phyloP scores from a whole-genome alignment of 805 yeast species.

The Kurtzmaniella cleridarum region DNA sequence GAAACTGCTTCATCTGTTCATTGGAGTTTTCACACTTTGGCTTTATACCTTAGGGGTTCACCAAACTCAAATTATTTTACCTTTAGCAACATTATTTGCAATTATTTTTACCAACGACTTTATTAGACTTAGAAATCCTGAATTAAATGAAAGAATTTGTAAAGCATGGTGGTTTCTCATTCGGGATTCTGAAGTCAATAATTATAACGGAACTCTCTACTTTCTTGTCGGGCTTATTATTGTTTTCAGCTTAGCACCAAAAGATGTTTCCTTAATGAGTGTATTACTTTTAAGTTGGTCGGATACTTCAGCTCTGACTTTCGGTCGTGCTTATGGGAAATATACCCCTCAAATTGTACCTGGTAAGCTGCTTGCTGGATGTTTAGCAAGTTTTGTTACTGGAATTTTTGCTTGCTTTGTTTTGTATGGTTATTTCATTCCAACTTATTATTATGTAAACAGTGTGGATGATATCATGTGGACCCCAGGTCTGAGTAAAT shows the following conservation, averaged over 20 bases:
- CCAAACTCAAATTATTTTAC: constrained; percentile 52
- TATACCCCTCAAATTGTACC: constrained; percentile 13
- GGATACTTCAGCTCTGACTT: constrained; percentile 6
- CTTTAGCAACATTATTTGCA: constrained; percentile 51
- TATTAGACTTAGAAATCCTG: constrained; percentile 54
- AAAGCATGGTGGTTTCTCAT: constrained; percentile 70
- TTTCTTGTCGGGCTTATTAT: constrained; percentile 73
- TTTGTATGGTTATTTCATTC: constrained; percentile 71
- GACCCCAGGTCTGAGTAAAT: constrained; percentile 52
- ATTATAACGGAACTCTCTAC: constrained; percentile 83
- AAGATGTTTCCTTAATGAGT: constrained; percentile 75
- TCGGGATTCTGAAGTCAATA: constrained; percentile 72
- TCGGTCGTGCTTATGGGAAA: constrained; percentile 18
- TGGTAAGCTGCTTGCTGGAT: constrained; percentile 20
- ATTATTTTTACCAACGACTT: constrained; percentile 59
- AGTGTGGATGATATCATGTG: constrained; percentile 57
- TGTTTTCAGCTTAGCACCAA: constrained; percentile 65
- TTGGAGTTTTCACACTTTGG: constrained; percentile 76
- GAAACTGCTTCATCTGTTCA: constrained; percentile 81
- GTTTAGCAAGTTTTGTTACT: constrained; percentile 52
- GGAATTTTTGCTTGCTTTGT: constrained; percentile 65
- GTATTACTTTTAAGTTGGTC: constrained; percentile 85
- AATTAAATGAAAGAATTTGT: constrained; percentile 66
- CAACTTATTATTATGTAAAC: constrained; percentile 51
- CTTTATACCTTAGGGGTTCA: constrained; percentile 61